These are phyloP conservation scores for thale cress (Arabidopsis thaliana) DNA, from an alignment of 345 rosid genomes.

Conservation along the genomic window DNA sequence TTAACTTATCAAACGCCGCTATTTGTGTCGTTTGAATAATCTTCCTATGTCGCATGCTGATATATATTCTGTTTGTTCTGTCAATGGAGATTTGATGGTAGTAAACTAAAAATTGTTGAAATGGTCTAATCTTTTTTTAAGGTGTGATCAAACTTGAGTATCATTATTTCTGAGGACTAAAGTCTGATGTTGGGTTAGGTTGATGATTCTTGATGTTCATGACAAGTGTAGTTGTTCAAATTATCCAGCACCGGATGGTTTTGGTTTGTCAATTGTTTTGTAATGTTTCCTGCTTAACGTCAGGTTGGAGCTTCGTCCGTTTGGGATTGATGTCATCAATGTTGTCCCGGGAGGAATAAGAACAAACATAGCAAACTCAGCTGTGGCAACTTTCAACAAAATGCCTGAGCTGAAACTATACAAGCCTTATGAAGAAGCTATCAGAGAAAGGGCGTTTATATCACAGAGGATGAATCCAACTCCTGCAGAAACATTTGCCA, in stretches of 20 bases:
- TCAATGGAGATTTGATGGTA: background rate
- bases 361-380: slow-evolving; percentile 81
- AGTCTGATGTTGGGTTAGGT: slow-evolving; percentile 1
- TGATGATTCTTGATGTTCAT: slow-evolving; percentile 1
- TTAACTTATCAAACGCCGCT: no score
- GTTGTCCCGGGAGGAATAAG: slow-evolving; percentile 82
- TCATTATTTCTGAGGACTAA: background rate
- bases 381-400: slow-evolving; percentile 54
- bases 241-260: background rate
- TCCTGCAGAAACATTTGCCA: slow-evolving; percentile 77
- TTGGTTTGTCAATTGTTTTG: slow-evolving; percentile 1
- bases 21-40: no score
- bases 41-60: no score
- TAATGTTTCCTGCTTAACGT: slow-evolving; percentile 25
- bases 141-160: slow-evolving; percentile 5
- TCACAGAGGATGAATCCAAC: slow-evolving; percentile 64
- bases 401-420: slow-evolving; percentile 86
- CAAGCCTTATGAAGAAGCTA: slow-evolving; percentile 68
- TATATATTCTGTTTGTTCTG: no score
- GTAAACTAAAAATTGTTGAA: background rate
- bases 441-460: slow-evolving; percentile 58
- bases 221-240: background rate
- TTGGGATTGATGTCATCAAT: slow-evolving; percentile 76
- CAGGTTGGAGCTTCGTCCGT: slow-evolving; percentile 81
- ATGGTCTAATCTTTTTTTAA: background rate